Evolutionary conservation across 345 rosid genomes (phyloP).

Genomic region (Hibiscus mutabilis): DNA sequence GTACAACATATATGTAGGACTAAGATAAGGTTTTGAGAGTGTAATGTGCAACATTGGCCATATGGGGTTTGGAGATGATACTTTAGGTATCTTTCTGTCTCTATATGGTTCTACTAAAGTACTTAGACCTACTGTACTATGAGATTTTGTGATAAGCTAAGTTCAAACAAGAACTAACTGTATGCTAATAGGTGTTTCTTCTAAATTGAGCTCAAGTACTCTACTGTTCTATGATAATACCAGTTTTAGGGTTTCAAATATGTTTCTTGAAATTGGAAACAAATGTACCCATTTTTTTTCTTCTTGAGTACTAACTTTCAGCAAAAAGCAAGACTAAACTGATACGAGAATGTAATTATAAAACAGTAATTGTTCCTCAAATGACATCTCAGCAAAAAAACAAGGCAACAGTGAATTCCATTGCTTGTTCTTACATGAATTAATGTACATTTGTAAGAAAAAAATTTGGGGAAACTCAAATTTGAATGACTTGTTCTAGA

Average conservation of each 20-base stretch:
- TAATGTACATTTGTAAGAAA: not conserved
- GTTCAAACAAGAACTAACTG: not conserved
- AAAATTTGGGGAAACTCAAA: not conserved
- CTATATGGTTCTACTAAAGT: not conserved
- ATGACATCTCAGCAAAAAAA: not conserved
- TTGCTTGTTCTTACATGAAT: not conserved
- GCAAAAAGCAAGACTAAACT: no score
- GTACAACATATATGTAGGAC: not conserved
- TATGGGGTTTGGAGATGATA: not conserved
- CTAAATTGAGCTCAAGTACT: not conserved
- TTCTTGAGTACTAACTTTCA: no score
- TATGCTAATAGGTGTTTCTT: not conserved
- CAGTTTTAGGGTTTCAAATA: not conserved
- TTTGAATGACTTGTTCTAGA: not conserved
- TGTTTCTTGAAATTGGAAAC: not conserved
- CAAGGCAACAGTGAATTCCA: not conserved
- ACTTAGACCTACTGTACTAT: not conserved
- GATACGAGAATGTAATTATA: not conserved
- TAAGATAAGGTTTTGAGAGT: conserved; percentile 4
- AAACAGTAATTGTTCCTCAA: not conserved
- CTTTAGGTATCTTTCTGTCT: conserved; percentile 7
- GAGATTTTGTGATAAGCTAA: not conserved
- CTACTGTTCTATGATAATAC: not conserved
- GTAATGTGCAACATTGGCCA: conserved; percentile 1
- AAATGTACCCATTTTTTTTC: not conserved